Evolutionary conservation across 2,329 filamentous ascomycete genomes (phyloP), one percentile per base, ranked within the genome.

Genomic region (Thelonectria rubi): DNA sequence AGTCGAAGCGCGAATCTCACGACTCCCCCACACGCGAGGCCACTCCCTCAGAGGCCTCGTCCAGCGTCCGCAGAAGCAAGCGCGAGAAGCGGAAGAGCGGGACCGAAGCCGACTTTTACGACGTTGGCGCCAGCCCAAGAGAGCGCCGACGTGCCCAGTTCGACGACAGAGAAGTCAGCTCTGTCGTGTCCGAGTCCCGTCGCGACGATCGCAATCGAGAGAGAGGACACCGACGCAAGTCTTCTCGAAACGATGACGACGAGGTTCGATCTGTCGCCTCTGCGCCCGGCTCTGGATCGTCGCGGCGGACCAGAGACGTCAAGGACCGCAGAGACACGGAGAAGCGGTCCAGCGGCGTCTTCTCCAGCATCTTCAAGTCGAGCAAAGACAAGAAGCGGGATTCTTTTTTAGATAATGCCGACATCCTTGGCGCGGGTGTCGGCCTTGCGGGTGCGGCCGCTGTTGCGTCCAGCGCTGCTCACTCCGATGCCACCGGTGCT

Each of bases 401-500:
- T 79, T 86, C 86, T 89, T 89, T 89, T 88, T 88, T 89, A 89
- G 87, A 78, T 89, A 86, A 85, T 82, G 85, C 87, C 86, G 86
- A 80, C 84, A 89, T 83, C 83, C 81, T 84, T 86, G 86, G 86
- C 86, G 85, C 84, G 82, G 86, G 86, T 89, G 87, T 80, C 86
- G 87, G 87, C 84, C 74, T 84, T 77, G 82, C 80, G 79, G 81
- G 82, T 77, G 81, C 79, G 74, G 77, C 76, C 72, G 78, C 76
- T 61, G 66, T 77, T 66, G 73, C 76, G 71, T 75, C 77, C 70
- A 73, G 76, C 70, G 72, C 73, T 69, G 73, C 76, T 74, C 78
- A 75, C 70, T 75, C 77, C 58, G 78, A 83, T 73, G 82, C 81
- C 80, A 76, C 77, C 75, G 80, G 81, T 69, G 72, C 75, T 77